Conservation (phyloP, 108 stramenopile species). For the Discostella stelligeroides region DNA sequence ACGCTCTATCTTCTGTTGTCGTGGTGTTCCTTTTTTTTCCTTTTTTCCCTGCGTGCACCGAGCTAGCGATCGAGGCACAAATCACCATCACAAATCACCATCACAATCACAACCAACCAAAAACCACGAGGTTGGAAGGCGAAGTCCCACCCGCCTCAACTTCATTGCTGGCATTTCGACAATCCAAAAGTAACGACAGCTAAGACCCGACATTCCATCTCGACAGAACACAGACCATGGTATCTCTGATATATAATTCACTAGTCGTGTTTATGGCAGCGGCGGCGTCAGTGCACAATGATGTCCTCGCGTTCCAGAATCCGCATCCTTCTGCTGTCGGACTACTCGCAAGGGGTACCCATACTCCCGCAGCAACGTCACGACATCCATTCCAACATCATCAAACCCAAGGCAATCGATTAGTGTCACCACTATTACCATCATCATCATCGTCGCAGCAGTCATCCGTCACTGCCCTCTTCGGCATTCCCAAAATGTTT, state of each 20-base stretch:
- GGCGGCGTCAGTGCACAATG: slow-evolving; percentile 10
- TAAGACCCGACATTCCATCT: no score
- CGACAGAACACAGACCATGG: not conserved
- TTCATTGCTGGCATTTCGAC: no score
- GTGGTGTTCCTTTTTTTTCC: no score
- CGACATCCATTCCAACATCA: not conserved
- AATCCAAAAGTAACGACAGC: no score
- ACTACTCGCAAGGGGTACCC: not conserved
- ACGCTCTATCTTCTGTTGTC: no score
- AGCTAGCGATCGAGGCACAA: no score
- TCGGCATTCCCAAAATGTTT: slow-evolving; percentile 99
- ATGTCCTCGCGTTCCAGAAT: slow-evolving; percentile 24
- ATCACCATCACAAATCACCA: no score
- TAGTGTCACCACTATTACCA: not conserved
- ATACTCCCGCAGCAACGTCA: not conserved
- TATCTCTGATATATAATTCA: not conserved
- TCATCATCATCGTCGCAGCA: slow-evolving; percentile 4
- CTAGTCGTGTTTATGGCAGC: not conserved
- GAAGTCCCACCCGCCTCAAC: no score
- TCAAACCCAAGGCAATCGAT: not conserved
- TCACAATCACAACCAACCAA: no score
- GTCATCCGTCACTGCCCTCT: slow-evolving; percentile 49
- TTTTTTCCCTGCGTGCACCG: no score
- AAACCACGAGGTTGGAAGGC: no score
- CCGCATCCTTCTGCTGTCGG: slow-evolving; percentile 13